A percentile compares a stretch with the other conserved stretches of the same genome.
phyloP scores from a whole-genome alignment of 2,329 filamentous ascomycete genomes.

The Zalaria obscura region DNA sequence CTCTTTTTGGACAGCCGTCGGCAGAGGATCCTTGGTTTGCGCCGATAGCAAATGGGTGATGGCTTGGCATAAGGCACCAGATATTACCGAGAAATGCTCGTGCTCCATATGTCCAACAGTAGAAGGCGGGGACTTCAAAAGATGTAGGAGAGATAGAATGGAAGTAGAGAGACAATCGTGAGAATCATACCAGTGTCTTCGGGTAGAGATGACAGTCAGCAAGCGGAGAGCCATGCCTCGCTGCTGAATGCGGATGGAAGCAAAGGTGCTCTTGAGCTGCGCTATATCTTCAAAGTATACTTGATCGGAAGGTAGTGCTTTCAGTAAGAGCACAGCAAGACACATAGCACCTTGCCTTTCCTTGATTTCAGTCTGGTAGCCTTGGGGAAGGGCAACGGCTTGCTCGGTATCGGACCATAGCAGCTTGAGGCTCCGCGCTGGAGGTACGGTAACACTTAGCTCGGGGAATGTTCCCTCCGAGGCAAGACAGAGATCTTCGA shows the following conservation, averaged over 20 bases:
- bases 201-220: not conserved
- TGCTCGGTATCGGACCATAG: constrained; percentile 24
- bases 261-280: no score
- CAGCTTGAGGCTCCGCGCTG: constrained; percentile 21
- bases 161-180: not conserved
- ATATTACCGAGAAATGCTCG: no score
- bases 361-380: constrained; percentile 17
- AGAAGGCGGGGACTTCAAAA: no score
- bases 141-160: no score
- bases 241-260: no score
- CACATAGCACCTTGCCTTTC: not conserved
- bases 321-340: not conserved
- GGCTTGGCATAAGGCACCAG: not conserved
- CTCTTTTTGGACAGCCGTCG: not conserved
- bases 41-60: not conserved
- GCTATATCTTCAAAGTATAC: no score
- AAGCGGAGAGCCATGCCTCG: not conserved
- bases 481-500: constrained; percentile 19
- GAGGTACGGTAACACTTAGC: constrained; percentile 1
- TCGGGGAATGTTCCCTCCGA: no score
- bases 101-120: no score
- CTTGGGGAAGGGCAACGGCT: constrained; percentile 25
- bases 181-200: not conserved
- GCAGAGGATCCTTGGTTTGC: not conserved
- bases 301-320: not conserved